Evolutionary conservation across 208 protist species (phyloP).

Genomic region (Acanthamoeba pearcei): DNA sequence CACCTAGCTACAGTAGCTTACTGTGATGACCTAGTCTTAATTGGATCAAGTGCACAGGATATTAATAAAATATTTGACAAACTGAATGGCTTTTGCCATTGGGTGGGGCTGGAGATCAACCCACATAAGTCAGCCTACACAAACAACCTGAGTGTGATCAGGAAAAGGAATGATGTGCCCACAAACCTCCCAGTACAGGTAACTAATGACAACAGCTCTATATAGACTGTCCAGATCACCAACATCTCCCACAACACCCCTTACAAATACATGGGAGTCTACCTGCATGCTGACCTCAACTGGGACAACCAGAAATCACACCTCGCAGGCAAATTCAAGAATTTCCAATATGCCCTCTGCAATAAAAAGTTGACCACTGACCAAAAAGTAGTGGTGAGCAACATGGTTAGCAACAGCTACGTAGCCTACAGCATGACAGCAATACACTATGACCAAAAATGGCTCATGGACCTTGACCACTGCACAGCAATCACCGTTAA

Average conservation of each 20-base stretch:
- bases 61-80: background rate
- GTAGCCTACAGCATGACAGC: background rate
- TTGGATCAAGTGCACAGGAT: background rate
- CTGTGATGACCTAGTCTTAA: background rate
- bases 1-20: background rate
- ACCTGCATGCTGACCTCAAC: too few species aligned
- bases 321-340: too few species aligned
- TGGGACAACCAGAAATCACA: too few species aligned
- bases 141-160: background rate
- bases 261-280: background rate
- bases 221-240: background rate
- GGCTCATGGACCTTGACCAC: background rate
- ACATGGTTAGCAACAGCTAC: background rate
- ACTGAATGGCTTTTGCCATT: background rate
- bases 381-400: background rate
- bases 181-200: background rate
- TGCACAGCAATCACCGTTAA: background rate
- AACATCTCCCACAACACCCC: background rate
- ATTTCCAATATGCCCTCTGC: too few species aligned
- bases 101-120: background rate
- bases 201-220: rapidly evolving
- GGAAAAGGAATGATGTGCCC: too few species aligned
- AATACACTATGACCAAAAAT: background rate
- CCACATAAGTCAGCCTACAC: background rate
- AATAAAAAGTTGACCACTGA: too few species aligned